Evolutionary conservation across 1,284 basidiomycete genomes (phyloP), one percentile per base, ranked within the genome.

Genomic region (Sporisorium graminicola): DNA sequence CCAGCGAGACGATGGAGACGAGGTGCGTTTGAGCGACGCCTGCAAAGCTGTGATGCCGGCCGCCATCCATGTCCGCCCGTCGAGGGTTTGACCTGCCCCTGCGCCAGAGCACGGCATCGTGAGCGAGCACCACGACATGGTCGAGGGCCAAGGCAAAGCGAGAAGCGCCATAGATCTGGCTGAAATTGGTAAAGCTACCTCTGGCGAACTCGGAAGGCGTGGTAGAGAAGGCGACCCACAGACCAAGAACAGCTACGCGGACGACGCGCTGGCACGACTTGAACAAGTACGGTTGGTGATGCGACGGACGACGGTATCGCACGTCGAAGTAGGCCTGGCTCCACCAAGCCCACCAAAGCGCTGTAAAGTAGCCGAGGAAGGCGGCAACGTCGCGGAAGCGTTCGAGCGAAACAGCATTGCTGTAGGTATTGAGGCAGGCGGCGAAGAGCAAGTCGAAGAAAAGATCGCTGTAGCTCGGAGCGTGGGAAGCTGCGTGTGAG

Each of bases 301-400:
- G 64, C 22, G 37, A 43, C 18, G 70, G 53, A 13, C 64, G 58
- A 12, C 70, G 70, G 37, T 67, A 67, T n/a, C 74, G 61, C 1
- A 74, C 74, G 49, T 77, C 74, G 31, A 73, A 77, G 43, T 73
- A 69, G 37, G 59, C 58, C 42, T 77, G 74, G 26, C 59, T 73
- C 70, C 69, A 69, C 74, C 74, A 77, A 1, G 66, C 64, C 74
- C 74, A 77, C 74, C 74, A 77, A 13, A 77, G 54, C 13, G 65
- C 62, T 14, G 58, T 35, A 37, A 77, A 77, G 54, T 69, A 73
- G 33, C 74, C 74, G 5, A 74, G 35, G 51, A 73, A 77, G 29
- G 53, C 66, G 31, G 65, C 71, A 16, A 77, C 59, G 13, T 77
- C 50, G 44, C 51, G 20, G 24, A 73, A 55, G 7, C 50, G 40